Base-by-base conservation (phyloP, 306 rosid genomes). In the Rosa lucieae region DNA sequence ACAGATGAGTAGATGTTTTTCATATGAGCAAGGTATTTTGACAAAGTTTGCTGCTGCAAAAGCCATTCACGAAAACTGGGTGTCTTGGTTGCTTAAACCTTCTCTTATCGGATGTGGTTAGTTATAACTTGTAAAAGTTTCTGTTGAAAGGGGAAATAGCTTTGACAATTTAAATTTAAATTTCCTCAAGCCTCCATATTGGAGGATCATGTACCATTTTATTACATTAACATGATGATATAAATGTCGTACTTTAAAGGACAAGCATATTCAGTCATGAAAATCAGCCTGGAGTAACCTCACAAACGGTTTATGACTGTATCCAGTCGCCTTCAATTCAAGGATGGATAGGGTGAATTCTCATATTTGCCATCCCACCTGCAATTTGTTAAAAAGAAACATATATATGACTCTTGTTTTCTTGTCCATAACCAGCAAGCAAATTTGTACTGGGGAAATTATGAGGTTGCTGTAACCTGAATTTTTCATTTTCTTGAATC, bases 351-450 rank as follows among this genome's bases (percentile, higher is more conserved):
- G 51, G 82, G 53, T 68, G 98, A 87, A 76, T 79, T 85, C 86
- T 91, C 99, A 63, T 83, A 88, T 78, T 90, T 92, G 52, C 92
- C 96, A 76, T 81, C 85, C 98, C 99, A 95, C 92, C 98, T 92
- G 89, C 51, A 65, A 77, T 83, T 72, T 32, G 6, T 63, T 43
- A 20, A 79, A 58, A 51, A n/a, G 32, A 63, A 61, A n/a, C 78
- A 39, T 37, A 62, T 56, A 39, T 37, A 62, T 56, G 4, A 17
- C 2, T 14, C 73, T 42, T 42, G n/a, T 43, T 68, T 42, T 20
- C 3, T 13, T 37, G 3, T 53, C 26, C 69, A 42, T 3, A 21
- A 43, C 14, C 43, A 29, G 68, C 68, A 29, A 1, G 7, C 39
- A 37, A 2, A 39, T 18, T 7, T 37, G 70, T 2, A 23, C 42